Conservation (phyloP, 2,329 filamentous ascomycete genomes). For the Aplosporella prunicola region DNA sequence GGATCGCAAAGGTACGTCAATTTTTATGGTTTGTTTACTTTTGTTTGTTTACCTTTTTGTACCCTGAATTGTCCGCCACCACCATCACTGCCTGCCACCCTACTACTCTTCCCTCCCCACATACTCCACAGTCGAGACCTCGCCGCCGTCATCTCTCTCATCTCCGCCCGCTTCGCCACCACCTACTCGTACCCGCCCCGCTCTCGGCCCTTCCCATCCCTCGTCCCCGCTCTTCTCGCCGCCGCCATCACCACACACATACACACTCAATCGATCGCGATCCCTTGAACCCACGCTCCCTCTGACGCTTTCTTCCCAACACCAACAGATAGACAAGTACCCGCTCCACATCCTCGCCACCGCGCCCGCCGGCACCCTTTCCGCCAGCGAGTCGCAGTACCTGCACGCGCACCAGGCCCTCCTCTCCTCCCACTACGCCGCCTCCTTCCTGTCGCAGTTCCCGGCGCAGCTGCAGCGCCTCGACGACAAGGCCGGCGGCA, state of each 20-base stretch:
- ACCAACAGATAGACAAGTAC: constrained; percentile 68
- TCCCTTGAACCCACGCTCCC: constrained; percentile 22
- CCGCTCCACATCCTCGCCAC: constrained; percentile 41
- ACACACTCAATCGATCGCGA: constrained; percentile 15
- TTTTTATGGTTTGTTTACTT: too few species aligned
- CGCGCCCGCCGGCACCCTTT: constrained; percentile 46
- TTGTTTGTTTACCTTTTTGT: too few species aligned
- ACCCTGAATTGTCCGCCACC: too few species aligned
- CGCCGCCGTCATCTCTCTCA: too few species aligned
- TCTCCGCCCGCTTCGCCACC: too few species aligned
- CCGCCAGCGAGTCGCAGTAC: constrained; percentile 68
- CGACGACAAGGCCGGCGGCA: constrained; percentile 81
- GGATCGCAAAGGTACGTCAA: constrained; percentile 75
- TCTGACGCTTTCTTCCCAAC: not conserved
- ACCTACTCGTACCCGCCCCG: too few species aligned
- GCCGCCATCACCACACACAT: not conserved
- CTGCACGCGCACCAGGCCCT: constrained; percentile 76
- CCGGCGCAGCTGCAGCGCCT: constrained; percentile 70
- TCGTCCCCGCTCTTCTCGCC: not conserved
- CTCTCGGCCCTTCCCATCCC: not conserved
- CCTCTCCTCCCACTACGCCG: constrained; percentile 72
- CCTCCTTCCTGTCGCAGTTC: constrained; percentile 76
- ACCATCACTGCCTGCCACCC: too few species aligned
- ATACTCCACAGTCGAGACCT: too few species aligned
- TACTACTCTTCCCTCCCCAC: too few species aligned